Evolutionary conservation across 2,329 filamentous ascomycete species (phyloP), one percentile per base, ranked within the genome.

Genomic region (Chaetomium olivaceum): DNA sequence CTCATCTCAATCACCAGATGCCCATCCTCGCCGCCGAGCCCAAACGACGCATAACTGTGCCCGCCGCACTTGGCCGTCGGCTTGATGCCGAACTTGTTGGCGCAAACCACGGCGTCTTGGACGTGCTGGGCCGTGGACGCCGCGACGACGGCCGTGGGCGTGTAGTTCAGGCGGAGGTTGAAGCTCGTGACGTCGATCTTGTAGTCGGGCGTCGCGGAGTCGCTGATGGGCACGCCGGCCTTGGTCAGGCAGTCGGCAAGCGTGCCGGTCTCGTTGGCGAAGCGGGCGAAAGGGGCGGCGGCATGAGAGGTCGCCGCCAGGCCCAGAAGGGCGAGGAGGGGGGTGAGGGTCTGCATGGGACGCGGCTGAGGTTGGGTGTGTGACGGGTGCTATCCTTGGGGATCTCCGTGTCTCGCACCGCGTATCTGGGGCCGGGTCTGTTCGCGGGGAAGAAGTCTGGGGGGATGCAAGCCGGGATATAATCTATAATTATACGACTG

Each of bases 61-160:
- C 83, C 83, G 33, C 83, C 83, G 61, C 80, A 79, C 68, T 81
- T 81, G 33, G 82, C 79, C 59, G 80, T 82, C 16, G 83, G 80
- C 71, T 81, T 82, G 64, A 82, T 68, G 7, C 75, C 75, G n/a
- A 75, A 71, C 65, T 77, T 67, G 7, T 71, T 73, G 39, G 80
- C 83, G 69, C 82, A 85, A 4, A 74, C 70, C 6, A 85, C 80
- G 7, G 81, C 80, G 63, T 79, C 77, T 56, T 80, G 79, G 4
- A 84, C 75, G 61, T 84, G 78, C 59, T 79, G 73, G 52, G 74
- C 71, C 3, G 77, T 81, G 4, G 71, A 76, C 0, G 81, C 80
- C 0, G 79, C 73, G 0, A 80, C 79, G 29, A 85, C 79, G n/a
- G 78, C 79, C 6, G 75, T 74, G 0, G 82, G 82, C 11, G 75